Base-by-base conservation (phyloP, 2,329 filamentous ascomycete genomes). In the Plenodomus tracheiphilus region DNA sequence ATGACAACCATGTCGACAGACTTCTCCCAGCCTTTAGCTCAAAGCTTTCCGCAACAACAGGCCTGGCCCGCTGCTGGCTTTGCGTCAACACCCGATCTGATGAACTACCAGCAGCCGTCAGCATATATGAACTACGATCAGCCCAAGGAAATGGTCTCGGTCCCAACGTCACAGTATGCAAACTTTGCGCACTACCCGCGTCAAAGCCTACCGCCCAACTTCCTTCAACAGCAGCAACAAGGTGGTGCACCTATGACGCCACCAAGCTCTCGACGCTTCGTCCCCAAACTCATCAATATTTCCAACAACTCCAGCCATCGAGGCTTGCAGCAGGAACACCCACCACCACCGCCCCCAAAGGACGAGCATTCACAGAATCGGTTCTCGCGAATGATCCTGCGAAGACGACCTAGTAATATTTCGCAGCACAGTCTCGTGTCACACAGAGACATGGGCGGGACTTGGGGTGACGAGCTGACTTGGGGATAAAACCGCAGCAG, bases 271-370 rank as follows among this genome's bases (percentile, higher is more conserved):
- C 62, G 69, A 37, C 59, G 66, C 43, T 70, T 62, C 30, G 56
- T 67, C 15, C 69, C 69, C 9, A 70, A 69, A 54, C 54, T 71
- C 46, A 62, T 71, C 51, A 70, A 65, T 44, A 71, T 71, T 13
- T 60, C 65, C 5, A 59, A 58, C 9, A 60, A 58, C 34, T 61
- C 62, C 11, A 59, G 62, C 40, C 60, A 65, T 15, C 66, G 65
- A 7, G 48, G 54, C 15, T 45, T 58, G 19, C 64, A 63, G 16
- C 59, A 61, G 19, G 64, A 70, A 15, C 65, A 70, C 36, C 64
- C 66, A 34, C 68, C 68, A 15, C 65, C 66, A 4, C 68, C 68
- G n/a, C 66, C 66, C 16, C 66, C 67, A 8, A 70, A 71, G 40
- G 69, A 71, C 37, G 65, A 70, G 19, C 54, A 56, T 16, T 65